Evolutionary conservation across 306 rosid species (phyloP).

Genomic region (Fagus sylvatica): DNA sequence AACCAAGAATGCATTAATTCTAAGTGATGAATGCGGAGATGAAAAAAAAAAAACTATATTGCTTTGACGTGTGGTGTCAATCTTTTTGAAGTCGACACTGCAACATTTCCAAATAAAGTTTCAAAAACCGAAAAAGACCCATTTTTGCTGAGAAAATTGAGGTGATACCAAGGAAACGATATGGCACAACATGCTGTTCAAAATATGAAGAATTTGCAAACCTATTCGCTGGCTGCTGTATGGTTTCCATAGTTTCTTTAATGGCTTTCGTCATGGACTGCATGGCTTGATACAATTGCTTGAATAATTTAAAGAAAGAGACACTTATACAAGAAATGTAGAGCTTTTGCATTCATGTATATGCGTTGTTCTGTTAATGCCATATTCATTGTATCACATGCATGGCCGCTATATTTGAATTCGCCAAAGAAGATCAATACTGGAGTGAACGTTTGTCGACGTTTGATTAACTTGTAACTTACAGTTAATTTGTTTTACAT

Average conservation of each 20-base stretch:
- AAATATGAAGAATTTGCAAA: not conserved
- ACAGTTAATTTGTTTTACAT: not conserved
- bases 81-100: not conserved
- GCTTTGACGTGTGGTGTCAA: not conserved
- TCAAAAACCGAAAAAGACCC: not conserved
- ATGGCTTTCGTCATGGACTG: not conserved
- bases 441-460: not conserved
- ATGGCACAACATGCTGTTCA: not conserved
- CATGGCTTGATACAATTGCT: not conserved
- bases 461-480: not conserved
- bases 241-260: not conserved
- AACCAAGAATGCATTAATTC: not conserved
- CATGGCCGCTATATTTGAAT: slow-evolving; percentile 2
- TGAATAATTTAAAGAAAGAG: not conserved
- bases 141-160: not conserved
- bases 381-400: slow-evolving; percentile 4
- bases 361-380: not conserved
- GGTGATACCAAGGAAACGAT: not conserved
- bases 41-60: not conserved
- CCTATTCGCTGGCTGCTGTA: not conserved
- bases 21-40: not conserved
- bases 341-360: not conserved
- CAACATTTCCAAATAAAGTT: not conserved
- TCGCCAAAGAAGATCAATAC: not conserved
- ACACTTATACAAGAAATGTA: not conserved